Conservation (phyloP, 2,329 filamentous ascomycete species). For the Cercospora sp. region DNA sequence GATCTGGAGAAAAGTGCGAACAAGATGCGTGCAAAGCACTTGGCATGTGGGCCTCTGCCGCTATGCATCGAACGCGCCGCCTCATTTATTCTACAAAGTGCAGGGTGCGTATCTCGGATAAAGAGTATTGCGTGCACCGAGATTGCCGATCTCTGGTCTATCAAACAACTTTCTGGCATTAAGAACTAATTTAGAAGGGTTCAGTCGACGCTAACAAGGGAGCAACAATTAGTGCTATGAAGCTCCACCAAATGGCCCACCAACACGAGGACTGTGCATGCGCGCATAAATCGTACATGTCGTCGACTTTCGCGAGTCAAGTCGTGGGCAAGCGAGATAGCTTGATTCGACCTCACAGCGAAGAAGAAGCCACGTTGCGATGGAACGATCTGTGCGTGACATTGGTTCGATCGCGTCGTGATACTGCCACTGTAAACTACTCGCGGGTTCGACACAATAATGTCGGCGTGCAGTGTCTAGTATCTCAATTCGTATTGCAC, state of each 20-base stretch:
- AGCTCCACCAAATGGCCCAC: neutral
- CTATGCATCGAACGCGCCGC: neutral
- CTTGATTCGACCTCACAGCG: conserved; percentile 6
- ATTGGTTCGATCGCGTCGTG: neutral
- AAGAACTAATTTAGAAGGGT: conserved; percentile 2
- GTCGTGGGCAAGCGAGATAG: conserved; percentile 5
- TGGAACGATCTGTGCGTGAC: neutral
- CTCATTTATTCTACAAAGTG: neutral
- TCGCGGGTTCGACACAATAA: neutral
- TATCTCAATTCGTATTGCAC: neutral
- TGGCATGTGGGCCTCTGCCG: neutral
- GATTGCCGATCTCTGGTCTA: conserved; percentile 17
- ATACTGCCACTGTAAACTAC: neutral
- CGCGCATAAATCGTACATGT: neutral
- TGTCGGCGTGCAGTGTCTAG: too few relatives aligned
- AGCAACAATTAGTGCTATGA: neutral
- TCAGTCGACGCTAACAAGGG: neutral
- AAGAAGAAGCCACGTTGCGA: neutral
- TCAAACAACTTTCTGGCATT: neutral
- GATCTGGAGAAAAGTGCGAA: neutral
- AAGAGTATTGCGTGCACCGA: conserved; percentile 7
- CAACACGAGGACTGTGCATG: neutral
- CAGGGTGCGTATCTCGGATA: neutral
- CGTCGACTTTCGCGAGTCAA: neutral
- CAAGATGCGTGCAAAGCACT: neutral